These are phyloP conservation scores for Pseudonitzschia pungens DNA, from an alignment of 108 stramenopile genomes.

Conservation along the genomic window DNA sequence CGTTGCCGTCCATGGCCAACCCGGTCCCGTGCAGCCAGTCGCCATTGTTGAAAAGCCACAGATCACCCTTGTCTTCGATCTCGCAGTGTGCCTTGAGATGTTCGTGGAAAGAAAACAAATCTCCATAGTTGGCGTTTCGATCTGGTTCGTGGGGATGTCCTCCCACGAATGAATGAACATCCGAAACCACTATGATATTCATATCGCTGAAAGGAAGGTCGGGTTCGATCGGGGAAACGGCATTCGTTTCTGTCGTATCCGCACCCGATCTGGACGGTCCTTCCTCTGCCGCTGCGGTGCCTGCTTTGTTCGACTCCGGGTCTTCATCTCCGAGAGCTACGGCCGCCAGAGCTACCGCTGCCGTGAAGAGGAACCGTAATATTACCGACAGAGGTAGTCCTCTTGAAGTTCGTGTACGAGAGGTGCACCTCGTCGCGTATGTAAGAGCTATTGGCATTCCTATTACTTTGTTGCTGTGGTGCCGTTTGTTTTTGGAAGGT, in stretches of 20 bases:
- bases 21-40: conserved; percentile 57
- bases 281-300: not conserved
- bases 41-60: conserved; percentile 65
- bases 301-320: not conserved
- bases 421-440: no score
- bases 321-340: not conserved
- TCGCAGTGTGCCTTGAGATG: conserved; percentile 30
- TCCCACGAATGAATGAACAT: conserved; percentile 70
- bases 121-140: conserved; percentile 68
- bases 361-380: not conserved
- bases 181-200: conserved; percentile 76
- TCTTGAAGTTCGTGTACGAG: no score
- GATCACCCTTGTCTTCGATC: conserved; percentile 21
- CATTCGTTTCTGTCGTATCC: not conserved
- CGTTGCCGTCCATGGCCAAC: conserved; percentile 37
- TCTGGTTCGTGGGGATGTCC: conserved; percentile 60
- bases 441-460: no score
- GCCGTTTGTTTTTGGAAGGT: no score
- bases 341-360: not conserved
- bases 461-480: no score
- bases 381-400: not conserved
- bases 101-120: conserved; percentile 65
- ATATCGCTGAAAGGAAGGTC: conserved; percentile 52
- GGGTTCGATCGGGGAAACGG: conserved; percentile 7
- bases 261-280: not conserved